These are phyloP conservation scores for Schizosaccharomyces versatilis DNA, from an alignment of 1,139 yeast species.

Conservation along the genomic window DNA sequence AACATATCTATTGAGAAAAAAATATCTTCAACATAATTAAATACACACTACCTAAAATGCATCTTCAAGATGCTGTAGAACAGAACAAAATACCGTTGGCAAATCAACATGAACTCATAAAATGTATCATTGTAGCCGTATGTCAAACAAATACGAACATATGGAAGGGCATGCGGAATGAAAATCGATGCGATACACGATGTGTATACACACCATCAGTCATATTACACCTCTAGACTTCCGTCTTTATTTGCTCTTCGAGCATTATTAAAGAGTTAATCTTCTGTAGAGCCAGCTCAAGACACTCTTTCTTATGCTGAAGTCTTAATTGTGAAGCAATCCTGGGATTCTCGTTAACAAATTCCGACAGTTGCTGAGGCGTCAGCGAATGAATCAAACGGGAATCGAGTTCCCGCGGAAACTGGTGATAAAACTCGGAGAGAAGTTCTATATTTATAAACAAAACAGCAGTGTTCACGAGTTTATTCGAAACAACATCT, in stretches of 20 bases:
- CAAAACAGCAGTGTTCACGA: constrained; percentile 78
- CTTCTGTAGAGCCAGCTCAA: constrained; percentile 62
- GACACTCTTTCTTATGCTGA: constrained; percentile 74
- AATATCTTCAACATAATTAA: too few species aligned
- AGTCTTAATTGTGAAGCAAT: constrained; percentile 74
- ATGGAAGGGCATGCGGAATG: too few species aligned
- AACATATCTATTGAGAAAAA: too few species aligned
- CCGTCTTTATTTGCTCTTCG: constrained; percentile 20
- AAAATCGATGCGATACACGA: too few species aligned
- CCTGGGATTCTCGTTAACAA: constrained; percentile 90
- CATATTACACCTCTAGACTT: not conserved
- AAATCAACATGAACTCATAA: too few species aligned
- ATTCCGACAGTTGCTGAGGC: constrained; percentile 57
- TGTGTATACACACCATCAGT: too few species aligned
- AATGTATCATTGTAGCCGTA: too few species aligned
- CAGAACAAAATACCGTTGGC: too few species aligned
- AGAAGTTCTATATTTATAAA: constrained; percentile 82
- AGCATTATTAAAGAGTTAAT: constrained; percentile 73
- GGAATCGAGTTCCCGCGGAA: constrained; percentile 77
- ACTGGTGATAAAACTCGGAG: constrained; percentile 79
- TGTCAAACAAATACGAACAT: too few species aligned
- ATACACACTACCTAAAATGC: too few species aligned
- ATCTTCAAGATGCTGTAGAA: too few species aligned
- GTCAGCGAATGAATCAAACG: constrained; percentile 42
- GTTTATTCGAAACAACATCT: constrained; percentile 77